Evolutionary conservation across 805 yeast genomes (phyloP), one percentile per base, ranked within the genome.

Genomic region (Candida vartiovaarae): DNA sequence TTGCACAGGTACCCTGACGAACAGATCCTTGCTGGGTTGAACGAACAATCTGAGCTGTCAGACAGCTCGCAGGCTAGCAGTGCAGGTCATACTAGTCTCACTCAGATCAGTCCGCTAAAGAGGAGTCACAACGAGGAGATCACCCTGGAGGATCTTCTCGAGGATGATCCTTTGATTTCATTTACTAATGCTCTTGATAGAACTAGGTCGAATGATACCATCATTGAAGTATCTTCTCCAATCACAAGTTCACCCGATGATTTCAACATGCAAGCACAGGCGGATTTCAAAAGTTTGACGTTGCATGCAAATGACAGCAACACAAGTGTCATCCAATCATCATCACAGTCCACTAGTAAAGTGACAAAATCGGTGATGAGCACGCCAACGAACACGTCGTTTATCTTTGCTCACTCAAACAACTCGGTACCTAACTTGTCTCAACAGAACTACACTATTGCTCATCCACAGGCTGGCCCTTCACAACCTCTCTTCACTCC

Each of bases 151-250:
- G 47, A 48, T 26, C 42, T 58, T 9, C 43, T 58, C 7, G 60
- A 55, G 34, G 61, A 58, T 36, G 62, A 58, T 34, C 61, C 62
- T 3, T 38, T 58, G 8, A 23, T 53, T 6, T 54, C 56, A 0
- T 56, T 54, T 40, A 54, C 61, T 10, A 56, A 55, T 0, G 44
- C 57, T 2, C 37, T 57, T 28, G 60, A 55, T 40, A 51, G 62
- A 44, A 54, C 51, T 26, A 52, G 52, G n/a, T 58, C 62, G 1
- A 56, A 58, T 37, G 61, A 56, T 25, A 58, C 62, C 7, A 57
- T 58, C 24, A 32, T 55, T 5, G 59, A 56, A 36, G 38, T 38
- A 3, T 56, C 60, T 1, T 51, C 51, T 6, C 46, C 52, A 34
- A 39, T 43, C 34, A 25, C 40, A 30, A 38, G 34, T 20, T 11